Evolutionary conservation across 192 early-diverging fungal genomes (phyloP), one percentile per base, ranked within the genome.

Genomic region (Dissophora globulifera): DNA sequence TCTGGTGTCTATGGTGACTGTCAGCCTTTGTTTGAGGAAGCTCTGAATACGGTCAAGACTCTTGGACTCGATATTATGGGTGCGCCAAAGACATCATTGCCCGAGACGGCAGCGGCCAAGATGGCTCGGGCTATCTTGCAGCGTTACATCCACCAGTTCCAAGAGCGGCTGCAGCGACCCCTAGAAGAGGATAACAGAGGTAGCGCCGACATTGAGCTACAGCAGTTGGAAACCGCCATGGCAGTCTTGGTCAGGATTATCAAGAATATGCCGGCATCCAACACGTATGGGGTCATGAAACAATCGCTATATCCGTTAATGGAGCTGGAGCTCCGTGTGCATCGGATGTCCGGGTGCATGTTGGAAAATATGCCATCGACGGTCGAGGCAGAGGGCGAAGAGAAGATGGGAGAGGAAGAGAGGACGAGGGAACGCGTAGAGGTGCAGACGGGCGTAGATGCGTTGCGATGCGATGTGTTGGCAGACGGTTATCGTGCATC

Each of bases 381-480:
- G 13, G 4, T 11, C 2, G 2, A 6, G 5, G 6, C 17, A 20
- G 32, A n/a, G n/a, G n/a, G n/a, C n/a, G n/a, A n/a, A n/a, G n/a
- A 38, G 35, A 38, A 38, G 35, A 19, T 7, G 15, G 17, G 38
- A 4, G 19, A 41, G 26, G 7, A 17, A 10, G 47, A 58, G 13
- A 30, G 22, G 19, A 19, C 19, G 10, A 31, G 29, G 3, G 38
- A 20, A 11, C n/a, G 6, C 35, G 35, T 9, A 13, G 35, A 32
- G 20, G 8, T 25, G 27, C 26, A 23, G 33, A 4, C 55, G 10
- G 33, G 10, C 12, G 10, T 2, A 6, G 38, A 11, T 13, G 0
- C 15, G 9, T 9, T 67, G 4, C 43, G 26, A 27, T 67, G 65
- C 33, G 47, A 47, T 12, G n/a, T 67, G 23, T 47, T 67, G 65